Percentiles rank a stretch among this genome's conserved stretches.
phyloP scores from a whole-genome alignment of 805 yeast species.

The Yarrowia yakushimensis region DNA sequence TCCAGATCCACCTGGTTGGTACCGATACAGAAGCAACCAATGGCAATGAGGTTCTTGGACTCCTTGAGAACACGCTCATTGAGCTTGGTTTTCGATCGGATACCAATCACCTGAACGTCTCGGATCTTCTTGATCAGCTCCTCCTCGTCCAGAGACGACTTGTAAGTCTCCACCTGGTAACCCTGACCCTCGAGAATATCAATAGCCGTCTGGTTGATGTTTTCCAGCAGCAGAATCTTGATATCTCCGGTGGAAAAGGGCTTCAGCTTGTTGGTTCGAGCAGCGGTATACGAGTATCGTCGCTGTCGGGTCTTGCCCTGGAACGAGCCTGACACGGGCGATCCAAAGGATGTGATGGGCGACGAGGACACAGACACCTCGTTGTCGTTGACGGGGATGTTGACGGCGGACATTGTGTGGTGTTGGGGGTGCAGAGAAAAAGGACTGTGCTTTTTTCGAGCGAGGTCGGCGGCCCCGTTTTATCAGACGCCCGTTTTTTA shows the following conservation, averaged over 20 bases:
- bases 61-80: constrained; percentile 73
- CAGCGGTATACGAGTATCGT: constrained; percentile 31
- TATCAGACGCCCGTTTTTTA: background rate
- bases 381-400: constrained; percentile 16
- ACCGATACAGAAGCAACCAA: constrained; percentile 99
- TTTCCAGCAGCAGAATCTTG: constrained; percentile 85
- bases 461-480: too few species aligned
- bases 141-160: constrained; percentile 83
- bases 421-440: background rate
- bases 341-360: constrained; percentile 18
- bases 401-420: constrained; percentile 14
- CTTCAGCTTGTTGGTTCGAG: constrained; percentile 62
- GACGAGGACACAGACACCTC: constrained; percentile 22
- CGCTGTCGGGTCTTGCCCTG: constrained; percentile 27
- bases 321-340: constrained; percentile 22
- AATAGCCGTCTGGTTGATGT: constrained; percentile 90
- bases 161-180: constrained; percentile 93
- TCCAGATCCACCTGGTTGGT: constrained; percentile 95
- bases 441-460: too few species aligned
- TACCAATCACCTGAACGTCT: constrained; percentile 95
- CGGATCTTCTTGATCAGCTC: constrained; percentile 91
- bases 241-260: constrained; percentile 96
- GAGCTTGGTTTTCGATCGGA: constrained; percentile 92
- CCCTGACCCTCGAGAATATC: constrained; percentile 84
- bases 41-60: constrained; percentile 82